A percentile compares a stretch with the other conserved stretches of the same genome.
Conservation (phyloP, 139 green algal genomes). For the Micromonas commoda region DNA sequence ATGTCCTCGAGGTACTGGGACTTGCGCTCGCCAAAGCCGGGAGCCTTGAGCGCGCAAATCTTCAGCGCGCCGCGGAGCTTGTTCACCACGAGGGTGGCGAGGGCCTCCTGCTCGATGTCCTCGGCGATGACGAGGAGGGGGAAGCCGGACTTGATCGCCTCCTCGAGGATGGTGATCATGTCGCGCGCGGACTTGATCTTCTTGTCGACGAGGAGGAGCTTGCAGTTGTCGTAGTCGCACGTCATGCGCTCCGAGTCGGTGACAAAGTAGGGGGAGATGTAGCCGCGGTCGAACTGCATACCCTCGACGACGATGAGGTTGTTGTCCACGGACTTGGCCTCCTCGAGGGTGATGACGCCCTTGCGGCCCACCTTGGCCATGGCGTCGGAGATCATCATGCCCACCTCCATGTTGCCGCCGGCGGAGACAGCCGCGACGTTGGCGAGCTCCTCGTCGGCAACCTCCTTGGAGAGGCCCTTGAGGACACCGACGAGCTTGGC, state of each 20-base stretch:
- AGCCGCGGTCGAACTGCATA: slow-evolving; percentile 98
- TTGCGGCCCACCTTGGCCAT: slow-evolving; percentile 88
- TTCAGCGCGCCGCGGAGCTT: slow-evolving; percentile 96
- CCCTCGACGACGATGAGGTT: slow-evolving; percentile 94
- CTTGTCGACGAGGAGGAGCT: slow-evolving; percentile 97
- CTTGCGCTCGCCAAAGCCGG: slow-evolving; percentile 98
- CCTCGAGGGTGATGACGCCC: slow-evolving; percentile 98
- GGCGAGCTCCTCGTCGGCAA: slow-evolving; percentile 72
- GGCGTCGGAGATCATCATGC: slow-evolving; percentile 88
- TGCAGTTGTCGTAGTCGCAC: slow-evolving; percentile 50
- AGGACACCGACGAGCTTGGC: slow-evolving; percentile 77
- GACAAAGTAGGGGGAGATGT: slow-evolving; percentile 99
- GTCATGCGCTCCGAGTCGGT: slow-evolving; percentile 99
- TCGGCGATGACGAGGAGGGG: slow-evolving; percentile 97
- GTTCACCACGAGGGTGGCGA: slow-evolving; percentile 99
- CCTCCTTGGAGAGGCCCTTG: slow-evolving; percentile 64
- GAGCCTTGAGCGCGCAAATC: slow-evolving; percentile 87
- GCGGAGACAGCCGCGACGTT: slow-evolving; percentile 94
- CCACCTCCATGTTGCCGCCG: slow-evolving; percentile 86
- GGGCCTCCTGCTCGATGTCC: slow-evolving; percentile 98
- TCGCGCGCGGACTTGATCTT: slow-evolving; percentile 95
- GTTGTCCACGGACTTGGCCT: slow-evolving; percentile 93
- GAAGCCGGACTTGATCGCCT: slow-evolving; percentile 82
- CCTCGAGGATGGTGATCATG: slow-evolving; percentile 91
- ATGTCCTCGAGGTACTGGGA: slow-evolving; percentile 98